Conservation (phyloP, 495 filamentous ascomycete genomes). For the Hypoxylon lenormandii region DNA sequence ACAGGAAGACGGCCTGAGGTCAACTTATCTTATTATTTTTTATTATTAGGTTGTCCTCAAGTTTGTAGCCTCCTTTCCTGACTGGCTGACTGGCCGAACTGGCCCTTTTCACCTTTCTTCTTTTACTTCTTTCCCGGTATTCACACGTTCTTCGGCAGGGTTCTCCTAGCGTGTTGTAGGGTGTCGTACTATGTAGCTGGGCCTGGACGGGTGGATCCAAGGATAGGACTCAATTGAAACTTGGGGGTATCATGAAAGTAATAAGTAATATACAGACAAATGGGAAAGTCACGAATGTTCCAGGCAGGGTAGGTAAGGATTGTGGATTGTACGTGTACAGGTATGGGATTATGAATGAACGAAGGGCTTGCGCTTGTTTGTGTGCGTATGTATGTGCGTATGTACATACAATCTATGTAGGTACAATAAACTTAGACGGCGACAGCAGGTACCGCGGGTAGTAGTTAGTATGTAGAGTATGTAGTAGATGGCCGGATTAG, state of each 20-base stretch:
- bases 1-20: slow-evolving; percentile 22
- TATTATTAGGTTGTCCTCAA: too few relatives aligned
- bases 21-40: slow-evolving; percentile 34
- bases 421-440: too few relatives aligned
- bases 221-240: slow-evolving; percentile 48
- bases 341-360: slow-evolving; percentile 21
- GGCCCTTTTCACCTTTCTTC: slow-evolving; percentile 17
- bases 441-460: slow-evolving; percentile 28
- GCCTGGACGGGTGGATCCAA: slow-evolving; percentile 7
- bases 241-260: slow-evolving; percentile 43
- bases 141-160: slow-evolving; percentile 43
- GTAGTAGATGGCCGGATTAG: slow-evolving; percentile 47
- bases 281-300: slow-evolving; percentile 46
- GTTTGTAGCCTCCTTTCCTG: slow-evolving; percentile 27
- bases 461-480: slow-evolving; percentile 11
- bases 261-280: slow-evolving; percentile 48
- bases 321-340: slow-evolving; percentile 28
- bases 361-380: slow-evolving; percentile 24
- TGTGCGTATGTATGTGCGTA: slow-evolving; percentile 20
- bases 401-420: too few relatives aligned
- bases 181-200: slow-evolving; percentile 16
- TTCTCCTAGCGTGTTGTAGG: slow-evolving; percentile 39
- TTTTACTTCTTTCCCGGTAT: slow-evolving; percentile 33
- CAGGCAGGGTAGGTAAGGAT: slow-evolving; percentile 39
- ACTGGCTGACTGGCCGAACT: too few relatives aligned